Conservation (phyloP, 352 stramenopile genomes). For the Salisapilia sapeloensis region DNA sequence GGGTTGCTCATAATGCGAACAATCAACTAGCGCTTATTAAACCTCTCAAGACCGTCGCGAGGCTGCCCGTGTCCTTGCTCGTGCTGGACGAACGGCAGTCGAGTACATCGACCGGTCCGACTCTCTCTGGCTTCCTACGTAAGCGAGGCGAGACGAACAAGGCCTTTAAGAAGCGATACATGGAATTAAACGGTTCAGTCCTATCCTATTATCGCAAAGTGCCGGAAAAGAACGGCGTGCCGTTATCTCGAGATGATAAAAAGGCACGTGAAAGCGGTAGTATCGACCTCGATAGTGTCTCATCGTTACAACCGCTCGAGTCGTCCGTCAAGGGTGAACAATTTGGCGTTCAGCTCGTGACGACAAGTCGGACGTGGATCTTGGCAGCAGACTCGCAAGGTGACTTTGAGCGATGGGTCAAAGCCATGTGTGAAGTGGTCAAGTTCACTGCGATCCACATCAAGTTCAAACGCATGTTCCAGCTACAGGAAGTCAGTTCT, state of each 20-base stretch:
- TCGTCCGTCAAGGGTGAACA: constrained; percentile 17
- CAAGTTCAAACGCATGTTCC: constrained; percentile 69
- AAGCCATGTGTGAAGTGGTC: constrained; percentile 56
- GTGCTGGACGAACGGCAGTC: constrained; percentile 27
- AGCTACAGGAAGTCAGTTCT: constrained; percentile 69
- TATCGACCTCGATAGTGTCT: constrained; percentile 69
- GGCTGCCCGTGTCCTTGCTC: constrained; percentile 54
- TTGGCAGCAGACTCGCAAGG: constrained; percentile 52
- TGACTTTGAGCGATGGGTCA: constrained; percentile 70
- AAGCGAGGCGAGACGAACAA: constrained; percentile 77
- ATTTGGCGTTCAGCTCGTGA: constrained; percentile 70
- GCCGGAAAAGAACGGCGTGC: constrained; percentile 59
- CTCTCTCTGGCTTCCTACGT: constrained; percentile 54
- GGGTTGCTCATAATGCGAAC: constrained; percentile 70
- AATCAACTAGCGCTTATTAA: constrained; percentile 71
- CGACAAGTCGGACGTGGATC: constrained; percentile 54
- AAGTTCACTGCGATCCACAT: constrained; percentile 69
- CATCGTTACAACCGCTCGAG: constrained; percentile 62
- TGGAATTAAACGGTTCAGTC: constrained; percentile 59
- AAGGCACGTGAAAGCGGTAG: constrained; percentile 45
- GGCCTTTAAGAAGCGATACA: constrained; percentile 68
- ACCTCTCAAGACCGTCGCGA: constrained; percentile 64
- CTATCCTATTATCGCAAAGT: constrained; percentile 80
- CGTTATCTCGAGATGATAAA: constrained; percentile 52
- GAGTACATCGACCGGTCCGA: constrained; percentile 1